A percentile compares a stretch with the other conserved stretches of the same genome.
Conservation (phyloP, 202 grass and related monocot genomes). For the Carex arenaria region DNA sequence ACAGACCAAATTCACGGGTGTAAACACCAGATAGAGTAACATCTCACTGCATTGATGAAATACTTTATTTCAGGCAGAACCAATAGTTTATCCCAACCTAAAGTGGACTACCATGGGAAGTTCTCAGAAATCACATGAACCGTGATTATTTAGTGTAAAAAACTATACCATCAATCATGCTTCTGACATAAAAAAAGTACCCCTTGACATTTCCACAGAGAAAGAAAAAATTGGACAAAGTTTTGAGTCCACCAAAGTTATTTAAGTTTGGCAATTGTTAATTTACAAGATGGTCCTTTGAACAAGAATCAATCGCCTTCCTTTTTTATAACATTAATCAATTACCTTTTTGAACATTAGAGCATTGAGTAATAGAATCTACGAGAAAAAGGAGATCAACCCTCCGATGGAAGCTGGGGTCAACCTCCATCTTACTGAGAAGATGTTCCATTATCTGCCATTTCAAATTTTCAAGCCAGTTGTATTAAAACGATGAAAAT, state of each 20-base stretch:
- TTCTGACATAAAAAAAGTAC: neutral
- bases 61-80: slow-evolving; percentile 24
- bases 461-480: slow-evolving; percentile 19
- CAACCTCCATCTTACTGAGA: slow-evolving; percentile 68
- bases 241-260: neutral
- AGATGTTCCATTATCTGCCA: slow-evolving; percentile 94
- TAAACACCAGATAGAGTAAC: slow-evolving; percentile 24
- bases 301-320: neutral
- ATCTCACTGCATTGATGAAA: slow-evolving; percentile 25
- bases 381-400: slow-evolving; percentile 94
- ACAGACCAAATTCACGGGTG: slow-evolving; percentile 26
- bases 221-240: neutral
- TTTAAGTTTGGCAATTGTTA: neutral
- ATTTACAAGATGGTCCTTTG: neutral
- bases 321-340: slow-evolving; percentile 2
- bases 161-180: neutral
- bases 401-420: slow-evolving; percentile 84
- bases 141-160: neutral
- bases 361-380: slow-evolving; percentile 93
- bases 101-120: slow-evolving; percentile 5
- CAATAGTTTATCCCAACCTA: slow-evolving; percentile 18
- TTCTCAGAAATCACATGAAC: neutral
- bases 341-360: slow-evolving; percentile 88
- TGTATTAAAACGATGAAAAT: slow-evolving; percentile 3
- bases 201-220: neutral